Base-by-base conservation (phyloP, 306 rosid genomes). In the Acacia melanoxylon region DNA sequence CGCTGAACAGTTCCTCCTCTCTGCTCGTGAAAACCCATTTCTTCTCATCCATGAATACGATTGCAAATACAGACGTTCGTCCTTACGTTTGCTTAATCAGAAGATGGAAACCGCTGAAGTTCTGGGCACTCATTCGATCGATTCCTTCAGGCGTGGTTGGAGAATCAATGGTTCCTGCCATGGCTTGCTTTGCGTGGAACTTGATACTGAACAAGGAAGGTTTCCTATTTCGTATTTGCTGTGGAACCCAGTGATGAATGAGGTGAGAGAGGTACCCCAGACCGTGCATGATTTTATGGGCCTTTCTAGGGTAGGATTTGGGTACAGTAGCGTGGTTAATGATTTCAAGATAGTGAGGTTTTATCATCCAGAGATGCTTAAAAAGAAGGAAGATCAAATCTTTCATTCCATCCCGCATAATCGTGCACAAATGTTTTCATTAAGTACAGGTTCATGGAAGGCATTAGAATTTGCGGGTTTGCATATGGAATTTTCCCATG, bases 401-500 rank as follows among this genome's bases (percentile, higher is more conserved):
- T 15, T 11, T 3, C 1, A 0, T 14, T 2, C 46, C 17, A 0
- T 0, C 56, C 16, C 10, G 61, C 61, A 1, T 54, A 4, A 19
- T 20, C 1, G 12, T 5, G 63, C 2, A 27, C 4, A 56, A 19
- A 3, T 56, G 13, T 20, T n/a, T 56, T 56, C 29, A n/a, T 56
- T n/a, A n/a, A 56, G 25, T 27, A 52, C 10, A 19, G 59, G 59
- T 52, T 52, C 59, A 19, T 52, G 22, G 59, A 52, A 52, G 59
- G 22, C 19, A 17, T 5, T 52, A 5, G 10, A 52, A 19, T 4
- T 19, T 5, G 59, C 24, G 10, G 24, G 0, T 52, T 52, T 19
- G 2, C 0, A 52, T 52, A 2, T 2, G 4, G 0, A 16, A 49
- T 0, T 49, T 49, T 5, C 3, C 8, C 9, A 7, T 16, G n/a